Conservation (phyloP, 192 early-diverging fungal genomes). For the Phlyctochytrium planicorne region DNA sequence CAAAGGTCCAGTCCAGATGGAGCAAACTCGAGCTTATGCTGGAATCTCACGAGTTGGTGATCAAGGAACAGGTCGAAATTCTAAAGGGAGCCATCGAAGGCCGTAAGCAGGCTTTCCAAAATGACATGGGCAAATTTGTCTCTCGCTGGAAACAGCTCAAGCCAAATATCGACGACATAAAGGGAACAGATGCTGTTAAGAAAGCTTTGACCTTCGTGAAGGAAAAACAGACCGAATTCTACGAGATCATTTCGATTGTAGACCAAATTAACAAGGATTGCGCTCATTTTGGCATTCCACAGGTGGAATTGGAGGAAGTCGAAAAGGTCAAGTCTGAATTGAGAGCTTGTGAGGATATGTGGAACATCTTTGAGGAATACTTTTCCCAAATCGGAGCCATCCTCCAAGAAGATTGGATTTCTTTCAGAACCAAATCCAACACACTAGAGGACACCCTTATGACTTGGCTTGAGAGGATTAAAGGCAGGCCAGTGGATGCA, state of each 20-base stretch:
- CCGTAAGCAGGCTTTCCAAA: slow-evolving; percentile 30
- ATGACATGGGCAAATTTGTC: slow-evolving; percentile 50
- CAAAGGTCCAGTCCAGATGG: slow-evolving; percentile 49
- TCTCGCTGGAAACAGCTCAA: slow-evolving; percentile 54
- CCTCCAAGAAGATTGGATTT: slow-evolving; percentile 55
- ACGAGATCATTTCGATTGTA: slow-evolving; percentile 35
- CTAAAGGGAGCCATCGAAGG: slow-evolving; percentile 49
- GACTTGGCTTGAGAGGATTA: slow-evolving; percentile 43
- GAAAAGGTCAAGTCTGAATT: background rate
- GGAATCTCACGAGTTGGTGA: slow-evolving; percentile 59
- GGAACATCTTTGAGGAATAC: slow-evolving; percentile 43
- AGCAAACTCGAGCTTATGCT: slow-evolving; percentile 56
- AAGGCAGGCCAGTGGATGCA: slow-evolving; percentile 29
- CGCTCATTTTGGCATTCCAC: slow-evolving; percentile 44
- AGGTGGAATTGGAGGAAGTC: slow-evolving; percentile 38
- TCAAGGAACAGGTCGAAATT: slow-evolving; percentile 59
- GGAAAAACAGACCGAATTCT: slow-evolving; percentile 46
- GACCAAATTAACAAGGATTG: slow-evolving; percentile 46
- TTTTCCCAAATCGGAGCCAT: slow-evolving; percentile 19
- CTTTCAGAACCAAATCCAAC: slow-evolving; percentile 40
- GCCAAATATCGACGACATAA: slow-evolving; percentile 37
- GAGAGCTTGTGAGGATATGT: slow-evolving; percentile 28
- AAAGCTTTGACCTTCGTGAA: slow-evolving; percentile 43
- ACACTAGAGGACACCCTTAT: slow-evolving; percentile 47
- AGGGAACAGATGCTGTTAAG: slow-evolving; percentile 19